phyloP scores from a whole-genome alignment of 2,329 filamentous ascomycete species.

The Didymella pinodella region DNA sequence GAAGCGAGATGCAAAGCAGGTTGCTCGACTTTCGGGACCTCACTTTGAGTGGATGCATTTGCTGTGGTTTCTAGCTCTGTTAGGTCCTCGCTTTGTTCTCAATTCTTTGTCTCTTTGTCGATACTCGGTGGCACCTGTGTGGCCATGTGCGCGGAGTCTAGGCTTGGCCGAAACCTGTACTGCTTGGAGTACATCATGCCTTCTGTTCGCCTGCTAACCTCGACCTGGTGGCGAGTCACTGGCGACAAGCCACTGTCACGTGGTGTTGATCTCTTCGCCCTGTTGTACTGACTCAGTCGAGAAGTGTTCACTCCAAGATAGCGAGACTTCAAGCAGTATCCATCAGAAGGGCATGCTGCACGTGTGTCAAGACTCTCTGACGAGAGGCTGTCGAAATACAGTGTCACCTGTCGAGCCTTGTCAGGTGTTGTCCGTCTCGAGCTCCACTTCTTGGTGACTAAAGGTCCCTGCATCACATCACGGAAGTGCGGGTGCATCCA shows the following conservation, averaged over 20 bases:
- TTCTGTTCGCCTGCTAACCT: not conserved
- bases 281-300: constrained; percentile 1
- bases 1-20: constrained; percentile 19
- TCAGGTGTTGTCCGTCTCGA: constrained; percentile 4
- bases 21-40: not conserved
- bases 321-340: too few relatives aligned
- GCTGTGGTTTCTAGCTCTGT: not conserved
- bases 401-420: constrained; percentile 2
- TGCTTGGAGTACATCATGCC: constrained; percentile 10
- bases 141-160: not conserved
- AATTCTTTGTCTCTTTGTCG: not conserved
- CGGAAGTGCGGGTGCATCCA: constrained; percentile 20
- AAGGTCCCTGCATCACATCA: constrained; percentile 26
- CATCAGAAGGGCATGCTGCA: not conserved
- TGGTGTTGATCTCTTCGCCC: not conserved
- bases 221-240: too few relatives aligned
- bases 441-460: constrained; percentile 19
- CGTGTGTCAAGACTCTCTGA: not conserved
- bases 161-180: constrained; percentile 3
- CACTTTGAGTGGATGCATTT: not conserved
- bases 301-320: not conserved
- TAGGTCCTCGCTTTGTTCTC: not conserved
- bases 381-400: not conserved
- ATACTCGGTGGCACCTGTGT: too few relatives aligned
- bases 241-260: not conserved